These are phyloP conservation scores for Gyromitra esculenta DNA, from an alignment of 2,329 filamentous ascomycete species.

Conservation along the genomic window DNA sequence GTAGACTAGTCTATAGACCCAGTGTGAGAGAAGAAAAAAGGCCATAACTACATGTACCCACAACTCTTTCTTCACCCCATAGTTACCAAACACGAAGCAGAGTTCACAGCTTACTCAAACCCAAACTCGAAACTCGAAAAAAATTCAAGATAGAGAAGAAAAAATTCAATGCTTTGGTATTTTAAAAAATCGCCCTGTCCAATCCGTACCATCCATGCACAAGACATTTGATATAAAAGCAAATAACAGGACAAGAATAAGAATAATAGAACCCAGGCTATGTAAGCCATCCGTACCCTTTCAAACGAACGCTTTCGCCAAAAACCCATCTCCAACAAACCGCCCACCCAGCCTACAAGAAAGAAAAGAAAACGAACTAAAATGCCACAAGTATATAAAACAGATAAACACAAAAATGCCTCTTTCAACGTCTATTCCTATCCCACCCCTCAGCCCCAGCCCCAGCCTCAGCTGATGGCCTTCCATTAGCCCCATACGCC, in stretches of 20 bases:
- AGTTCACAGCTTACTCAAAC: neutral
- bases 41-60: neutral
- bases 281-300: neutral
- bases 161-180: conserved; percentile 18
- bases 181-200: conserved; percentile 12
- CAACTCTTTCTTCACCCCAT: neutral
- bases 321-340: conserved; percentile 1
- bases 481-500: conserved; percentile 5
- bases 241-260: neutral
- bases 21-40: neutral
- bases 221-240: conserved; percentile 13
- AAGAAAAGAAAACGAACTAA: neutral
- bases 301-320: conserved; percentile 8
- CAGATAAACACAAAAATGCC: neutral
- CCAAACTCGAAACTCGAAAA: neutral
- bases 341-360: neutral
- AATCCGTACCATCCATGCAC: conserved; percentile 11
- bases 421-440: conserved; percentile 23
- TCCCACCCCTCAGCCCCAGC: conserved; percentile 30
- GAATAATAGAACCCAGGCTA: neutral
- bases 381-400: neutral
- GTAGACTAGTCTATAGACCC: neutral
- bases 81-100: neutral
- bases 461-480: neutral
- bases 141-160: neutral